phyloP scores from a whole-genome alignment of 2,329 filamentous ascomycete genomes.

The Xylariomycetidae sp. region DNA sequence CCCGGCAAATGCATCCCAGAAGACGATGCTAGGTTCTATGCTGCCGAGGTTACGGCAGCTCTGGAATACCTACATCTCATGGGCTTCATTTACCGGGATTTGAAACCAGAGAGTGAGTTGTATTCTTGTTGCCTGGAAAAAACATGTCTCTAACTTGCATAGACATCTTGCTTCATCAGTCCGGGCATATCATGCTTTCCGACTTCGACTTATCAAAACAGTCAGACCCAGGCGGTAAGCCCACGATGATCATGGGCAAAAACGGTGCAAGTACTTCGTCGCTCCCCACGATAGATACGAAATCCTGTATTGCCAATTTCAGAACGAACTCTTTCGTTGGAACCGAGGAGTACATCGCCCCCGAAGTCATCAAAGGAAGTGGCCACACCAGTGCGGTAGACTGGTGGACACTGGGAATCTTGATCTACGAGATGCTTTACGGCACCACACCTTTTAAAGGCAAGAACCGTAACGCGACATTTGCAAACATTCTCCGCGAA shows the following conservation, averaged over 20 bases:
- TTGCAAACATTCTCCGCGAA: conserved; percentile 93
- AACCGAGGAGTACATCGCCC: conserved; percentile 97
- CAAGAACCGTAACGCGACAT: conserved; percentile 97
- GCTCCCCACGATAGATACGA: conserved; percentile 94
- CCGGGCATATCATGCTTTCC: conserved; percentile 99
- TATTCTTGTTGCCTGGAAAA: conserved; percentile 1
- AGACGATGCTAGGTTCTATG: conserved; percentile 95
- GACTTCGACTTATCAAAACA: conserved; percentile 99
- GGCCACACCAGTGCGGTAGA: conserved; percentile 98
- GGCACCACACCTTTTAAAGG: conserved; percentile 99
- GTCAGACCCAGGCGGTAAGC: conserved; percentile 90
- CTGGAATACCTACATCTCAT: conserved; percentile 96
- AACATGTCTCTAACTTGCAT: conserved; percentile 23
- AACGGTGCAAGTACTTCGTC: conserved; percentile 82
- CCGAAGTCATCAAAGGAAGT: conserved; percentile 97
- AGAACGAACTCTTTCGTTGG: conserved; percentile 97
- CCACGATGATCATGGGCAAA: conserved; percentile 94
- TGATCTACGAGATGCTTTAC: conserved; percentile 99
- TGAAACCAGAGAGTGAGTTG: conserved; percentile 92
- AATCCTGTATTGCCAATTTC: conserved; percentile 97
- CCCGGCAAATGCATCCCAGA: conserved; percentile 97
- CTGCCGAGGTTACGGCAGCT: conserved; percentile 93
- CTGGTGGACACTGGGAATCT: conserved; percentile 97
- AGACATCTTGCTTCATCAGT: conserved; percentile 98
- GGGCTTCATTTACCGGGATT: conserved; percentile 97